These are phyloP conservation scores for Aspergillus nanangensis DNA, from an alignment of 495 filamentous ascomycete genomes.

Conservation along the genomic window DNA sequence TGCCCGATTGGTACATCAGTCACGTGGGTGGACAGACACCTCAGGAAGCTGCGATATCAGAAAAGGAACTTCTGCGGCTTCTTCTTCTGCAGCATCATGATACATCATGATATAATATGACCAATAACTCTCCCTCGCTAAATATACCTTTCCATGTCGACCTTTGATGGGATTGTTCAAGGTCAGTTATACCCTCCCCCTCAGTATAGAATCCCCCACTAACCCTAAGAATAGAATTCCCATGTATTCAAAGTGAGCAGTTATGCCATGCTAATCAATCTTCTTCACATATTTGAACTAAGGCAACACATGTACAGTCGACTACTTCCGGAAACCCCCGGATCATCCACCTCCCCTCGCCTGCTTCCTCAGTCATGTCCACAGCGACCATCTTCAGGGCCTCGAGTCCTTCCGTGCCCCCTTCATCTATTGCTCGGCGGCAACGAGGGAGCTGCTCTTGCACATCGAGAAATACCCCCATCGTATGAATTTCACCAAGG, in stretches of 20 bases:
- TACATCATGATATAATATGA: too few relatives aligned
- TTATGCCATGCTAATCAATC: neutral
- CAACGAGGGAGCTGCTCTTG: slow-evolving; percentile 72
- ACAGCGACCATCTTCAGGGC: slow-evolving; percentile 85
- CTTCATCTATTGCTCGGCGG: slow-evolving; percentile 86
- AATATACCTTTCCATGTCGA: slow-evolving; percentile 55
- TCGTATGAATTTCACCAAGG: slow-evolving; percentile 71
- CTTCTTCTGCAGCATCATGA: too few relatives aligned
- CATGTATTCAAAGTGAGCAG: slow-evolving; percentile 31
- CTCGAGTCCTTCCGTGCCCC: slow-evolving; percentile 71
- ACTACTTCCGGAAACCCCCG: slow-evolving; percentile 69
- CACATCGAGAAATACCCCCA: slow-evolving; percentile 72
- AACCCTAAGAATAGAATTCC: slow-evolving; percentile 30
- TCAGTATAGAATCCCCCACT: slow-evolving; percentile 7
- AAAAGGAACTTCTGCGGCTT: too few relatives aligned
- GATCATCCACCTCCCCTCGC: slow-evolving; percentile 62
- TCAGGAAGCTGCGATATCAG: too few relatives aligned
- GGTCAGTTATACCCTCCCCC: slow-evolving; percentile 23
- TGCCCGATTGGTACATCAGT: too few relatives aligned
- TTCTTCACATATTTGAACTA: slow-evolving; percentile 1
- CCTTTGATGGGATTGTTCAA: slow-evolving; percentile 68
- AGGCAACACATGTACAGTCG: too few relatives aligned
- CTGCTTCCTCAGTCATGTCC: slow-evolving; percentile 90
- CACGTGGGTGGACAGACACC: too few relatives aligned
- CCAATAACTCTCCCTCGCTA: too few relatives aligned